phyloP scores from a whole-genome alignment of 148 eudicot genomes.

The Chenopodium quinoa region DNA sequence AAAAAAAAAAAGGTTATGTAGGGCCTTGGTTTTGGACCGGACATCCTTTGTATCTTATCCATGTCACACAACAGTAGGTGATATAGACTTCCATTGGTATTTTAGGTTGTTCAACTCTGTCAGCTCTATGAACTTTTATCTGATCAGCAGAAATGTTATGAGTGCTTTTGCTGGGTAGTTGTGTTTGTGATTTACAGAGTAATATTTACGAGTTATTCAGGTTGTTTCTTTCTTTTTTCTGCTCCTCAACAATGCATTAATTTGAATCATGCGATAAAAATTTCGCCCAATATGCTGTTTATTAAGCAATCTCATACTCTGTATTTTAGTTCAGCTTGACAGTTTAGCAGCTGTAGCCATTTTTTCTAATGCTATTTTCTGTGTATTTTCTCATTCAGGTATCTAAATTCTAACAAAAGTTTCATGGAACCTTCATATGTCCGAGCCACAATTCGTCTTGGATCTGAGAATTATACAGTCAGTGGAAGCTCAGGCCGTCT shows the following conservation, averaged over 20 bases:
- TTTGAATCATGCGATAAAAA: background rate
- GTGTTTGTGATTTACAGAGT: background rate
- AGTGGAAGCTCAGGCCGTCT: slow-evolving; percentile 47
- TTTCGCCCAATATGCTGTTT: background rate
- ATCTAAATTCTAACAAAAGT: background rate
- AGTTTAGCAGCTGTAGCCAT: background rate
- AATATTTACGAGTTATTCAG: background rate
- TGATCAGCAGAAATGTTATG: background rate
- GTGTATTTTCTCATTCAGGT: slow-evolving; percentile 23
- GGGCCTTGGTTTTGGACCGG: background rate
- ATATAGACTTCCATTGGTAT: background rate
- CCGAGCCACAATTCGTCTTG: slow-evolving; percentile 57
- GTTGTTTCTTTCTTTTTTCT: background rate
- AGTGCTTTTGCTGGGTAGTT: background rate
- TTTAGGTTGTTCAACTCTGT: background rate
- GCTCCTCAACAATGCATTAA: background rate
- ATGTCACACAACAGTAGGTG: background rate
- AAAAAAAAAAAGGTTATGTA: background rate
- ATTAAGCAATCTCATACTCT: too few relatives aligned
- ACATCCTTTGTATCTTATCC: background rate
- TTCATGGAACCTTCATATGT: slow-evolving; percentile 55
- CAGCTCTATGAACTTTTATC: background rate
- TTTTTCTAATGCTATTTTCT: background rate
- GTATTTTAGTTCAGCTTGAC: background rate
- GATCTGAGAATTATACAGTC: slow-evolving; percentile 56